Percentiles rank a stretch among this genome's conserved stretches.
Evolutionary conservation across 345 rosid genomes (phyloP).

Genomic region (Balakata baccata): DNA sequence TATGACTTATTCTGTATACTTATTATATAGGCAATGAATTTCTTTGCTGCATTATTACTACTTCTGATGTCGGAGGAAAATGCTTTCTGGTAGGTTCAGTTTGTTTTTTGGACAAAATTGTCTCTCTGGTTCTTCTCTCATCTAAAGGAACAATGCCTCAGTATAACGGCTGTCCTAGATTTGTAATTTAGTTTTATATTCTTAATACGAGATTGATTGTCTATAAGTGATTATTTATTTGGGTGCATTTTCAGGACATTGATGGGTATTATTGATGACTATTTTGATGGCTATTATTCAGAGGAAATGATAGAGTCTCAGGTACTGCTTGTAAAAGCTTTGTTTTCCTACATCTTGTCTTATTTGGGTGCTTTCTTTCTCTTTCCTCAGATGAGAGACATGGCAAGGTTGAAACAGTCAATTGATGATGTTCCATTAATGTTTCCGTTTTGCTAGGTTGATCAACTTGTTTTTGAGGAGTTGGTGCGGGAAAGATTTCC

Average conservation of each 20-base stretch:
- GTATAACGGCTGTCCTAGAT: background rate
- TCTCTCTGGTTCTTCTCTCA: background rate
- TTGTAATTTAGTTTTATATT: background rate
- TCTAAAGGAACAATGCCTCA: background rate
- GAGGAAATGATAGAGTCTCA: constrained; percentile 99
- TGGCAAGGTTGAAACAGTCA: constrained; percentile 11
- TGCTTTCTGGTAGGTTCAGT: constrained; percentile 85
- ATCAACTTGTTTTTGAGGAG: constrained; percentile 95
- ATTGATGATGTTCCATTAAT: constrained; percentile 21
- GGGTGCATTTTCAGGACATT: constrained; percentile 58
- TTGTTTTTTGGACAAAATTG: background rate
- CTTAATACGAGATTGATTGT: background rate
- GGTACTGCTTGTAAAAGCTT: constrained; percentile 41
- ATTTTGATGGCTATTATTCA: constrained; percentile 92
- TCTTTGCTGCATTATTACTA: constrained; percentile 95
- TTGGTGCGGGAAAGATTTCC: constrained; percentile 96
- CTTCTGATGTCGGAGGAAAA: constrained; percentile 99
- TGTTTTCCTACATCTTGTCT: constrained; percentile 4
- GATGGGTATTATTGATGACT: constrained; percentile 88
- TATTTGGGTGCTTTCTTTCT: constrained; percentile 2
- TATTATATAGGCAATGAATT: constrained; percentile 95
- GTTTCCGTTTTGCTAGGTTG: constrained; percentile 61
- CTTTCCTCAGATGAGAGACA: background rate
- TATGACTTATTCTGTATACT: background rate
- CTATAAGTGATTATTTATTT: background rate